Conservation (phyloP, 2,329 filamentous ascomycete species). For the Curvularia verruculosa region DNA sequence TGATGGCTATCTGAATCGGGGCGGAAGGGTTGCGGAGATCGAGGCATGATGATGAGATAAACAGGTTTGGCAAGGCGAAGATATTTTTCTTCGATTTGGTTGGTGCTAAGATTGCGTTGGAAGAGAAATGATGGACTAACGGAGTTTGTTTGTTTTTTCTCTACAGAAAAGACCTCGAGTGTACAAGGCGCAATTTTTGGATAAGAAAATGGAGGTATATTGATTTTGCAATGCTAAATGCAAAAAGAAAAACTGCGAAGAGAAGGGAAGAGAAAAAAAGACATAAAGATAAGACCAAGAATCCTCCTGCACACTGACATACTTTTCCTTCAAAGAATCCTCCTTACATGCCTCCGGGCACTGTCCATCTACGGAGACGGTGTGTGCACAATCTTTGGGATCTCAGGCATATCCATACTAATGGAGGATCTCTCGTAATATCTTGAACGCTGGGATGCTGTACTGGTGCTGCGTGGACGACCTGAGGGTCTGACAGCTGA, state of each 20-base stretch:
- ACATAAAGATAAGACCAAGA: not conserved
- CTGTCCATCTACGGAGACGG: constrained; percentile 23
- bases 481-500: constrained; percentile 12
- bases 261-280: not conserved
- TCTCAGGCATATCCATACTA: constrained; percentile 24
- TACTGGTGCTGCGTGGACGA: constrained; percentile 38
- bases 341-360: not conserved
- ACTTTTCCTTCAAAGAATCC: not conserved
- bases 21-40: not conserved
- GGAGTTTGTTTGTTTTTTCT: too few relatives aligned
- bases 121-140: not conserved
- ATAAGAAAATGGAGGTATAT: not conserved
- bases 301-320: not conserved
- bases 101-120: not conserved
- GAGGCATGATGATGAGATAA: not conserved
- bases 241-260: too few relatives aligned
- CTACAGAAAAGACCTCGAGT: too few relatives aligned
- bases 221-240: not conserved
- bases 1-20: not conserved
- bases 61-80: not conserved
- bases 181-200: too few relatives aligned
- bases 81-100: not conserved
- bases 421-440: constrained; percentile 42
- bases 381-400: constrained; percentile 43
- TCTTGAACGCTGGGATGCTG: constrained; percentile 29